phyloP scores from a whole-genome alignment of 768 basidiomycete genomes.

The Suillus occidentalis region DNA sequence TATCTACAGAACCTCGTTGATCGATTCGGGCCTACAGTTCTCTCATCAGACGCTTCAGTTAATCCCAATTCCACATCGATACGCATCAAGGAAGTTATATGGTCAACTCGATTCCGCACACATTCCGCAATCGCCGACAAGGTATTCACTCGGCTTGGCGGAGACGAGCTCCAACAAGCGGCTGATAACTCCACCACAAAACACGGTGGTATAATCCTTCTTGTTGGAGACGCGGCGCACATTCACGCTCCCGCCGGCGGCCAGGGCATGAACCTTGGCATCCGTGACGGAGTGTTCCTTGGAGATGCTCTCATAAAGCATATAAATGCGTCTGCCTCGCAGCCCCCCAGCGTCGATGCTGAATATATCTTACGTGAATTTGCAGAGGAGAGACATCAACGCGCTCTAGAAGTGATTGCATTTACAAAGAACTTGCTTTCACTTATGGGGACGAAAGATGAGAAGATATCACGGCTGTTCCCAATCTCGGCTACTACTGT shows the following conservation, averaged over 20 bases:
- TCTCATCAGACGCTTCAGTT: constrained; percentile 37
- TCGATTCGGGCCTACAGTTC: constrained; percentile 34
- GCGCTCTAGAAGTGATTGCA: constrained; percentile 39
- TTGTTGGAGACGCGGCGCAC: constrained; percentile 51
- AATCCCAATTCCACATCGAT: constrained; percentile 32
- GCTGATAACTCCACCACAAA: background rate
- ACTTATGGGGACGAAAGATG: constrained; percentile 10
- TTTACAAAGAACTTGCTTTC: constrained; percentile 35
- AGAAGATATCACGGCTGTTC: constrained; percentile 2
- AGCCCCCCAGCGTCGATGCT: constrained; percentile 12
- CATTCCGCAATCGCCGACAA: constrained; percentile 44
- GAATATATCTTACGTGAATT: constrained; percentile 26
- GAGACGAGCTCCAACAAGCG: background rate
- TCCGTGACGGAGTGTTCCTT: constrained; percentile 47
- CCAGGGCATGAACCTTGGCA: constrained; percentile 55
- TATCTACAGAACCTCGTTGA: constrained; percentile 48
- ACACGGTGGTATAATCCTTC: constrained; percentile 22
- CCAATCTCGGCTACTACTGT: constrained; percentile 3
- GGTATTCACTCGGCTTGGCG: constrained; percentile 33
- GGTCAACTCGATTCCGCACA: constrained; percentile 49
- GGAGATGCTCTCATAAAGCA: constrained; percentile 38
- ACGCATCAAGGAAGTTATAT: constrained; percentile 38
- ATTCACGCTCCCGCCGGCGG: constrained; percentile 53
- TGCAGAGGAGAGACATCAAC: constrained; percentile 31
- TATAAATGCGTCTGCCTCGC: constrained; percentile 12